Evolutionary conservation across 331 rosid species (phyloP).

Genomic region (Erythrophleum ivorense): DNA sequence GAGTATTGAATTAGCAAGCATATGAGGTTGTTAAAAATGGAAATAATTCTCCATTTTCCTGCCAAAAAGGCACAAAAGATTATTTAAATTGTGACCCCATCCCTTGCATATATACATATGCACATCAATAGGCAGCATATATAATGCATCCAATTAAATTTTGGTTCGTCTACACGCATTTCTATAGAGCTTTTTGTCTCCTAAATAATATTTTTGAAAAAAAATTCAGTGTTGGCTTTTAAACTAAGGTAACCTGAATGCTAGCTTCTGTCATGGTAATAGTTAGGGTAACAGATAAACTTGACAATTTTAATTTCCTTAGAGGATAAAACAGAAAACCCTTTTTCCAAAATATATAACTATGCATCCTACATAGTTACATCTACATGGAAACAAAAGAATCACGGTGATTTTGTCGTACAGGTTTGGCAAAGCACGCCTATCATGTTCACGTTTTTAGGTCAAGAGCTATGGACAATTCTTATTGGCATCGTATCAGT

Average conservation of each 20-base stretch:
- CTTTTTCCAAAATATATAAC: constrained; percentile 16
- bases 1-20: background rate
- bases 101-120: background rate
- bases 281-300: constrained; percentile 3
- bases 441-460: constrained; percentile 63
- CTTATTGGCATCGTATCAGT: constrained; percentile 66
- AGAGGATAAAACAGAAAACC: constrained; percentile 2
- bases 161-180: background rate
- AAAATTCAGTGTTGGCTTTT: constrained; percentile 14
- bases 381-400: constrained; percentile 46
- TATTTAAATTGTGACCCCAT: background rate
- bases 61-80: background rate
- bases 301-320: constrained; percentile 10
- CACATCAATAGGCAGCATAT: background rate
- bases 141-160: background rate
- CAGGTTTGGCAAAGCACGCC: constrained; percentile 68
- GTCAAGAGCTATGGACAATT: constrained; percentile 68
- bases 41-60: background rate
- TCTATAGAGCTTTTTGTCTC: background rate
- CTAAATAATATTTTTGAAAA: background rate
- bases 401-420: constrained; percentile 50
- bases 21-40: background rate
- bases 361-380: constrained; percentile 18
- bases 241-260: background rate
- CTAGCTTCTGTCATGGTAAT: background rate